A percentile compares a stretch with the other conserved stretches of the same genome.
These are phyloP conservation scores for Suhomyces taliae DNA, from an alignment of 1,139 yeast genomes.

Conservation along the genomic window DNA sequence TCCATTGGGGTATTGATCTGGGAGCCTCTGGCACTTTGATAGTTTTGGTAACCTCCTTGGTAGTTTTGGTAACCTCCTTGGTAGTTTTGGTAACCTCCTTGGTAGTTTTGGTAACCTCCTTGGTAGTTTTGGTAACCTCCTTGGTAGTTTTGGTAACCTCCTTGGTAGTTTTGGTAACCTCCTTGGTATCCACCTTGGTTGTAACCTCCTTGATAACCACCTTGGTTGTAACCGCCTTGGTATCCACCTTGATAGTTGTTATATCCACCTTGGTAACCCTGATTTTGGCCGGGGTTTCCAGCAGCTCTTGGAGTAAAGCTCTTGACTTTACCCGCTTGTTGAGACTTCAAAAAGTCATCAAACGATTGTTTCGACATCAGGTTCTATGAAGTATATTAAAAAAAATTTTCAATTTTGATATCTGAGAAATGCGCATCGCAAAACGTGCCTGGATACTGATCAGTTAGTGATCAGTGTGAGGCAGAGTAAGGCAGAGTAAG, in stretches of 20 bases:
- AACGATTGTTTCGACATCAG: slow-evolving; percentile 33
- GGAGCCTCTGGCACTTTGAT: slow-evolving; percentile 8
- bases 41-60: slow-evolving; percentile 1
- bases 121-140: slow-evolving; percentile 12
- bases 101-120: slow-evolving; percentile 10
- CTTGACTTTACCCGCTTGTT: slow-evolving; percentile 20
- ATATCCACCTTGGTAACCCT: slow-evolving; percentile 10
- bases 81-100: slow-evolving; percentile 1
- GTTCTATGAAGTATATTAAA: background rate
- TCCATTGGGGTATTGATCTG: slow-evolving; percentile 29
- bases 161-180: slow-evolving; percentile 3
- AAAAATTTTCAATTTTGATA: slow-evolving; percentile 6
- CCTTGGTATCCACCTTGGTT: background rate
- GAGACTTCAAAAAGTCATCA: slow-evolving; percentile 37
- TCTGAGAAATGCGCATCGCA: slow-evolving; percentile 7
- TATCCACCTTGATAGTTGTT: slow-evolving; percentile 4
- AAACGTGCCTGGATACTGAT: background rate
- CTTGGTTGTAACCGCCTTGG: slow-evolving; percentile 3
- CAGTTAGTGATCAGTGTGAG: background rate
- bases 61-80: slow-evolving; percentile 7
- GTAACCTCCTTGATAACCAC: slow-evolving; percentile 7
- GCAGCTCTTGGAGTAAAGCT: slow-evolving; percentile 9
- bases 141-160: background rate
- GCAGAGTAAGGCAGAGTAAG: background rate
- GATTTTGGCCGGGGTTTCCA: slow-evolving; percentile 7